A percentile compares a stretch with the other conserved stretches of the same genome.
Conservation (phyloP, 805 yeast genomes). For the Citeromyces matritensis region DNA sequence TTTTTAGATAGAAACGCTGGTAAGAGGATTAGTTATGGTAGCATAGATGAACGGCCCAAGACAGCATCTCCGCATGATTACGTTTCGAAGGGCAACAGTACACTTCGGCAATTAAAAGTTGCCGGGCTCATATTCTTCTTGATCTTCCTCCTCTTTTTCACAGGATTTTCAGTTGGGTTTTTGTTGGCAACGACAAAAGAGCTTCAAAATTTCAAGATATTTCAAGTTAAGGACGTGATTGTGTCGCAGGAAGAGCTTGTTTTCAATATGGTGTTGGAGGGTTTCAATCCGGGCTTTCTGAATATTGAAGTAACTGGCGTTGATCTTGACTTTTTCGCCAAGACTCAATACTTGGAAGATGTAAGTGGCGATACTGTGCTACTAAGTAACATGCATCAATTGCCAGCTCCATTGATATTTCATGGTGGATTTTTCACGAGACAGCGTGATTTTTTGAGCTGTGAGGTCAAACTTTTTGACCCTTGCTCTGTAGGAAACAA, state of each 20-base stretch:
- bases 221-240: slow-evolving; percentile 51
- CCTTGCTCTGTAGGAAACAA: slow-evolving; percentile 43
- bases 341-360: slow-evolving; percentile 16
- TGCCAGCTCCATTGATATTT: slow-evolving; percentile 65
- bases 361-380: slow-evolving; percentile 43
- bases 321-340: slow-evolving; percentile 78
- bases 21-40: no score
- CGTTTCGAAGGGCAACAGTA: no score
- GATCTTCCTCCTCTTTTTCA: no score
- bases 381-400: slow-evolving; percentile 47
- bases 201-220: slow-evolving; percentile 47
- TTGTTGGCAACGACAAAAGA: slow-evolving; percentile 79
- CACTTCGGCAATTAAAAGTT: no score
- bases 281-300: slow-evolving; percentile 79
- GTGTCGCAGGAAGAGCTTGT: slow-evolving; percentile 76
- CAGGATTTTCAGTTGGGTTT: slow-evolving; percentile 73
- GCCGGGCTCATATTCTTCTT: no score
- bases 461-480: slow-evolving; percentile 53
- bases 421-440: slow-evolving; percentile 66
- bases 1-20: no score
- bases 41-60: no score
- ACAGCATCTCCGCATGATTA: no score
- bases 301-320: slow-evolving; percentile 46
- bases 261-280: slow-evolving; percentile 64
- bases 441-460: slow-evolving; percentile 39